Evolutionary conservation across 2,329 filamentous ascomycete genomes (phyloP).

Genomic region (Lecanicillium sp.): DNA sequence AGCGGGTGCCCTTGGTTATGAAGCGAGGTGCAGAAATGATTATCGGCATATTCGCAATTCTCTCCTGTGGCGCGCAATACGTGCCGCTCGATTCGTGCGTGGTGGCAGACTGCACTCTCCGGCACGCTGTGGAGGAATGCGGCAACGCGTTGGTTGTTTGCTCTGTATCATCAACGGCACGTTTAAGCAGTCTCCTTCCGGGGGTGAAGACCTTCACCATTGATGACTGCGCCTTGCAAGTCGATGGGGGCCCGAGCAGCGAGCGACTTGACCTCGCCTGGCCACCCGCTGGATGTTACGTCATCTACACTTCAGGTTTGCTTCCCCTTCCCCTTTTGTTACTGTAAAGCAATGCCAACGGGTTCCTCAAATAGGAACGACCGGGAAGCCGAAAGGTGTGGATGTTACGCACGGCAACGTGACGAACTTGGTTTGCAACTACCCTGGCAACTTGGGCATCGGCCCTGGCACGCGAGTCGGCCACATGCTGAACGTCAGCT

Average conservation of each 20-base stretch:
- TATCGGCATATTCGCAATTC: conserved; percentile 45
- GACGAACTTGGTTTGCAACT: conserved; percentile 41
- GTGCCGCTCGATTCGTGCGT: conserved; percentile 50
- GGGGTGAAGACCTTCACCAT: conserved; percentile 7
- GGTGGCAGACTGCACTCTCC: conserved; percentile 37
- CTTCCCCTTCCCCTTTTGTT: too few relatives aligned
- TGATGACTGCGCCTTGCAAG: conserved; percentile 10
- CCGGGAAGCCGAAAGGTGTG: conserved; percentile 49
- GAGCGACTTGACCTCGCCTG: conserved; percentile 27
- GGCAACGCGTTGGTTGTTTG: conserved; percentile 37
- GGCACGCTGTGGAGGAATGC: conserved; percentile 40
- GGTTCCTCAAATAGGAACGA: conserved; percentile 36
- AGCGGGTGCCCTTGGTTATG: conserved; percentile 45
- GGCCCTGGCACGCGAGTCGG: conserved; percentile 40
- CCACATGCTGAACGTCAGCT: conserved; percentile 48
- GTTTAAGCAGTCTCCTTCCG: conserved; percentile 20
- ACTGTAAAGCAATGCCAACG: not conserved
- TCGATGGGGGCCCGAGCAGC: too few relatives aligned
- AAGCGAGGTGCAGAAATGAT: conserved; percentile 48
- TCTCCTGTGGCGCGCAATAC: conserved; percentile 51
- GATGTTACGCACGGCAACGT: conserved; percentile 48
- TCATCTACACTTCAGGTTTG: conserved; percentile 46
- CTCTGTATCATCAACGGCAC: conserved; percentile 26
- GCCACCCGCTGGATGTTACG: conserved; percentile 32
- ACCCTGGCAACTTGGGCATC: conserved; percentile 43